phyloP scores from a whole-genome alignment of 1,284 basidiomycete genomes.

The Puccinia brachypodii region DNA sequence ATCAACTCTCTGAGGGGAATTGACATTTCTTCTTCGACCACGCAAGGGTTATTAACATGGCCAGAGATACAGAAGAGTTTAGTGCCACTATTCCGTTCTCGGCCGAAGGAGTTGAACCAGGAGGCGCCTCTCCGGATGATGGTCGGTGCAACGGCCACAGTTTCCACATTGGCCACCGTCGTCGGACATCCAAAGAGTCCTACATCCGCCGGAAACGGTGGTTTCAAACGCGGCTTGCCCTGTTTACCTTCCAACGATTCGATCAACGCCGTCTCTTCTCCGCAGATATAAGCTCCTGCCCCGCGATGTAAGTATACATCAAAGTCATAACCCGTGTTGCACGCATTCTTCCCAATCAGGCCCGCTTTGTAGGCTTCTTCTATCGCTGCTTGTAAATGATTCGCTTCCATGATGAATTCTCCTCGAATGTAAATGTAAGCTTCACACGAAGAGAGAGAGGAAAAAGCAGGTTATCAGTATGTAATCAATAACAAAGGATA shows the following conservation, averaged over 20 bases:
- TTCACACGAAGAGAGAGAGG: slow-evolving; percentile 17
- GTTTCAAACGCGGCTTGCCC: slow-evolving; percentile 95
- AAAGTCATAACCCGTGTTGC: slow-evolving; percentile 86
- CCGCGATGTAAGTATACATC: slow-evolving; percentile 97
- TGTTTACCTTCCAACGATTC: slow-evolving; percentile 96
- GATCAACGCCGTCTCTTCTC: slow-evolving; percentile 96
- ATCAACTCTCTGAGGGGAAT: slow-evolving; percentile 90
- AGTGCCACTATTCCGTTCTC: slow-evolving; percentile 90
- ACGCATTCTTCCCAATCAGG: slow-evolving; percentile 88
- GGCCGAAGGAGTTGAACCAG: slow-evolving; percentile 94
- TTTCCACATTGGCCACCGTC: slow-evolving; percentile 98
- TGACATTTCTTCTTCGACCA: slow-evolving; percentile 98
- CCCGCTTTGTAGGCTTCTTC: slow-evolving; percentile 90
- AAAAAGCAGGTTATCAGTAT: not conserved
- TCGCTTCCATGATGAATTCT: slow-evolving; percentile 94
- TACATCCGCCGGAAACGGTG: slow-evolving; percentile 98
- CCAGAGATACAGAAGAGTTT: slow-evolving; percentile 95
- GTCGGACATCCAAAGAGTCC: slow-evolving; percentile 95
- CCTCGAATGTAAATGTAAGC: slow-evolving; percentile 99
- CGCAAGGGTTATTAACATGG: slow-evolving; percentile 97
- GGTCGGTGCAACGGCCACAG: slow-evolving; percentile 93
- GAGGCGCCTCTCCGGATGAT: slow-evolving; percentile 84
- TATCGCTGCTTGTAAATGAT: slow-evolving; percentile 90
- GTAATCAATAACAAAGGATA: not conserved
- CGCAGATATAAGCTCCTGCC: slow-evolving; percentile 97